Percentiles rank a stretch among this genome's conserved stretches.
These are phyloP conservation scores for Sambucus nigra DNA, from an alignment of 129 eudicot species.

Conservation along the genomic window DNA sequence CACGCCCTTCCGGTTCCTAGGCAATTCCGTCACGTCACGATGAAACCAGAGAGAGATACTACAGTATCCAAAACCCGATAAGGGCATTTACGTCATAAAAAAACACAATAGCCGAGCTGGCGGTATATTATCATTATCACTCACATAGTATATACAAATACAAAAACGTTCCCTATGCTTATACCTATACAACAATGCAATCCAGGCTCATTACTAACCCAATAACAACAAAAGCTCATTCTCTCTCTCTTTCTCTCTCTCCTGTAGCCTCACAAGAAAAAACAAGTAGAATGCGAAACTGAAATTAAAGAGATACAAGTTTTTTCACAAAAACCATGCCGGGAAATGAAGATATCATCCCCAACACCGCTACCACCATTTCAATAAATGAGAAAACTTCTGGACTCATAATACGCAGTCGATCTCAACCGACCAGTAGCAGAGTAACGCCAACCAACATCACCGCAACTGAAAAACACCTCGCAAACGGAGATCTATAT, in stretches of 20 bases:
- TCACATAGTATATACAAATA: neutral
- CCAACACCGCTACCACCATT: conserved; percentile 3
- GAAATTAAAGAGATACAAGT: neutral
- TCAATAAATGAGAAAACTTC: conserved; percentile 20
- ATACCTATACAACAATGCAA: too few species aligned
- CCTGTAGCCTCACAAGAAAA: neutral
- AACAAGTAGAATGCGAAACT: neutral
- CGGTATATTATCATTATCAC: too few species aligned
- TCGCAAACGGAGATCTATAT: conserved; percentile 86
- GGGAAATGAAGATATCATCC: conserved; percentile 15
- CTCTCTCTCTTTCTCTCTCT: conserved; percentile 24
- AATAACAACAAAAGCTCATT: conserved; percentile 6
- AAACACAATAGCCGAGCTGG: neutral
- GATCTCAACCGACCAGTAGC: conserved; percentile 61
- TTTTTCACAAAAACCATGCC: conserved; percentile 2
- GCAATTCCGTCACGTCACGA: conserved; percentile 27
- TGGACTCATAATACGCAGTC: conserved; percentile 29
- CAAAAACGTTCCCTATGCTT: neutral
- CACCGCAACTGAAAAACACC: conserved; percentile 38
- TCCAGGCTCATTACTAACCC: conserved; percentile 22
- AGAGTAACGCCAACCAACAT: conserved; percentile 54
- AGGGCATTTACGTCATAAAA: conserved; percentile 15
- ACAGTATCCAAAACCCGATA: neutral
- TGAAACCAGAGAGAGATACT: conserved; percentile 5
- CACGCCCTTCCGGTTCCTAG: conserved; percentile 4